Conservation (phyloP, 2,329 filamentous ascomycete genomes). For the Fusarium chlamydosporum region DNA sequence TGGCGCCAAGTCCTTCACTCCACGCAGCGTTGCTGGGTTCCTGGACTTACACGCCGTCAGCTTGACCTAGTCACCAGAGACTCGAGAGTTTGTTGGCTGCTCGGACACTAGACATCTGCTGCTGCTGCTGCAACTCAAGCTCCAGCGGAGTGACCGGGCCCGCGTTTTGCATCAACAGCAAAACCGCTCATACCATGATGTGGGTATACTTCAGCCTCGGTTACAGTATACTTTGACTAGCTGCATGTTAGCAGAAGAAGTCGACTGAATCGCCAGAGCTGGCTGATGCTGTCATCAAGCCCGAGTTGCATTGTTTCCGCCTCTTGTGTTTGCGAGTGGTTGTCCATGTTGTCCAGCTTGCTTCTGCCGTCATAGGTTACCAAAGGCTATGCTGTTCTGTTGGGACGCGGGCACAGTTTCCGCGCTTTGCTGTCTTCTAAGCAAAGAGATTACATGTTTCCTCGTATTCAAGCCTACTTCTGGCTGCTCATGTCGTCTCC, state of each 20-base stretch:
- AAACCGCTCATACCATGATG: slow-evolving; percentile 34
- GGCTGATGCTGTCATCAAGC: slow-evolving; percentile 30
- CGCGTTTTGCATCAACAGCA: slow-evolving; percentile 36
- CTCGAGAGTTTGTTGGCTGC: slow-evolving; percentile 38
- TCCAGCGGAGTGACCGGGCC: slow-evolving; percentile 27
- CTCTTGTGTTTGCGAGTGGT: slow-evolving; percentile 24
- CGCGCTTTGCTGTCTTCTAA: slow-evolving; percentile 29
- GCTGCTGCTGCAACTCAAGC: slow-evolving; percentile 31
- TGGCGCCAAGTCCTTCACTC: slow-evolving; percentile 37
- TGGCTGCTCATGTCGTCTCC: slow-evolving; percentile 38
- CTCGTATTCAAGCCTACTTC: slow-evolving; percentile 35
- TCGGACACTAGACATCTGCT: slow-evolving; percentile 28
- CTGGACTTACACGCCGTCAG: slow-evolving; percentile 26
- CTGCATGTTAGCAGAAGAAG: slow-evolving; percentile 23
- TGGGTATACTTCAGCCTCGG: slow-evolving; percentile 32
- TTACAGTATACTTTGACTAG: slow-evolving; percentile 37
- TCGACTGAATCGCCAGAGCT: slow-evolving; percentile 24
- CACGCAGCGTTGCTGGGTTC: slow-evolving; percentile 42
- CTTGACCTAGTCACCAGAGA: slow-evolving; percentile 23
- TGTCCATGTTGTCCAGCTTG: slow-evolving; percentile 14
- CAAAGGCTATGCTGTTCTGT: slow-evolving; percentile 9
- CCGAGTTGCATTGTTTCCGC: slow-evolving; percentile 33
- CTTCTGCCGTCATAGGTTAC: slow-evolving; percentile 28
- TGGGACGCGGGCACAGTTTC: slow-evolving; percentile 17
- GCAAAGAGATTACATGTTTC: slow-evolving; percentile 35